Base-by-base conservation (phyloP, 148 eudicot genomes). In the Cornus florida region DNA sequence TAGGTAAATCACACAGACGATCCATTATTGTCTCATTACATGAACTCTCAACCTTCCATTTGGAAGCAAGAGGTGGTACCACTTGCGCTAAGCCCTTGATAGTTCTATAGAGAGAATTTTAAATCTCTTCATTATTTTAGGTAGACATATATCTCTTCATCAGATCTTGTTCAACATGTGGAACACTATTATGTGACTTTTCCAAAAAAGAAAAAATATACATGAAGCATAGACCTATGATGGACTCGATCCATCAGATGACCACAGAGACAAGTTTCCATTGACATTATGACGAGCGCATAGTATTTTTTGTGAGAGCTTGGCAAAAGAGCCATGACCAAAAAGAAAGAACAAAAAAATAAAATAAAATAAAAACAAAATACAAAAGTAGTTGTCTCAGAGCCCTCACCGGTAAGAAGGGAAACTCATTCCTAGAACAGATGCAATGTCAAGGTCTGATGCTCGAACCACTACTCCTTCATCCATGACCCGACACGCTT, bases 391-490 rank as follows among this genome's bases (percentile, higher is more conserved):
- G 10, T 43, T 28, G 71, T 66, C 28, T 11, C 6, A 68, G 75
- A 69, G 53, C 69, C 90, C 92, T 86, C 19, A 95, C 99, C 99
- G 91, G 77, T 92, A 95, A 79, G 94, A 85, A 72, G 99, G 99
- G 86, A 95, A 95, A 81, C 99, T 88, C 99, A 95, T 95, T 73
- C 99, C 99, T 81, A 93, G 95, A 86, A 95, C 88, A 75, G 97
- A 93, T 71, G 99, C 94, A 77, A 86, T 83, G 78, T 95, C 99
- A 62, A 95, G 94, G 85, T 95, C 99, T 41, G 99, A 93, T 76
- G 99, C 97, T 83, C 97, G 91, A 83, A 93, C 90, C 60, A 95
- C 92, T 59, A 95, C 80, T 76, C 90, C 94, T 75, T 95, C 99
- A 67, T 95, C 97, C 64, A 95, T 73, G 71, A 95, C 94, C 81